phyloP scores from a whole-genome alignment of 768 basidiomycete genomes.

The Suillus sp. region DNA sequence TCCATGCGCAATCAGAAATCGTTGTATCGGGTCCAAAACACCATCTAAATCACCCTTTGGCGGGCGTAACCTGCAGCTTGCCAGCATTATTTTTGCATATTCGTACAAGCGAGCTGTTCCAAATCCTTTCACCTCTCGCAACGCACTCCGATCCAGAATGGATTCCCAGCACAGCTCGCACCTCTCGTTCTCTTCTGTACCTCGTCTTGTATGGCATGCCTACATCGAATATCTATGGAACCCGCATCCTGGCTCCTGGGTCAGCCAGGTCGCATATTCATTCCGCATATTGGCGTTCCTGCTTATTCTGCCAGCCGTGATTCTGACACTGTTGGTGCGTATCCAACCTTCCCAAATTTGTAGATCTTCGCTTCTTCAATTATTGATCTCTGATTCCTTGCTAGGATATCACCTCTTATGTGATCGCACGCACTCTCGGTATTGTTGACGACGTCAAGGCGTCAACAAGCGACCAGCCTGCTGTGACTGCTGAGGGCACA shows the following conservation, averaged over 20 bases:
- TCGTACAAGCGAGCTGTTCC: slow-evolving; percentile 6
- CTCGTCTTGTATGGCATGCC: slow-evolving; percentile 52
- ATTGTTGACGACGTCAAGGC: slow-evolving; percentile 75
- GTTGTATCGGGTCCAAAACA: slow-evolving; percentile 5
- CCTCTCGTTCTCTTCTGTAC: slow-evolving; percentile 35
- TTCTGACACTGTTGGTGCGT: slow-evolving; percentile 69
- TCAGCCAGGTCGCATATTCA: slow-evolving; percentile 60
- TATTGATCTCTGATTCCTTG: slow-evolving; percentile 14
- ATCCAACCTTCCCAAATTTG: slow-evolving; percentile 16
- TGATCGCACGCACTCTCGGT: slow-evolving; percentile 80
- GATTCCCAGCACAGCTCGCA: slow-evolving; percentile 16
- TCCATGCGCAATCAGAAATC: not conserved
- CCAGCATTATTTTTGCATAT: slow-evolving; percentile 24
- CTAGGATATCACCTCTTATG: slow-evolving; percentile 80
- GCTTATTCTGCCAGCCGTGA: slow-evolving; percentile 48
- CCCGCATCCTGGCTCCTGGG: slow-evolving; percentile 67
- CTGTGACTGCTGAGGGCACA: slow-evolving; percentile 23
- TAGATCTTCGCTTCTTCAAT: slow-evolving; percentile 1
- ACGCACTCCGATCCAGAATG: slow-evolving; percentile 4
- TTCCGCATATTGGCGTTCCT: slow-evolving; percentile 67
- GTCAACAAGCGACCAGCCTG: slow-evolving; percentile 58
- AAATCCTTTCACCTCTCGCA: slow-evolving; percentile 14
- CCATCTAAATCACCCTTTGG: not conserved
- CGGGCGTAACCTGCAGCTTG: slow-evolving; percentile 9
- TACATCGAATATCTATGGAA: slow-evolving; percentile 67